These are phyloP conservation scores for Babesia microti DNA, from an alignment of 169 alveolate species.

Conservation along the genomic window DNA sequence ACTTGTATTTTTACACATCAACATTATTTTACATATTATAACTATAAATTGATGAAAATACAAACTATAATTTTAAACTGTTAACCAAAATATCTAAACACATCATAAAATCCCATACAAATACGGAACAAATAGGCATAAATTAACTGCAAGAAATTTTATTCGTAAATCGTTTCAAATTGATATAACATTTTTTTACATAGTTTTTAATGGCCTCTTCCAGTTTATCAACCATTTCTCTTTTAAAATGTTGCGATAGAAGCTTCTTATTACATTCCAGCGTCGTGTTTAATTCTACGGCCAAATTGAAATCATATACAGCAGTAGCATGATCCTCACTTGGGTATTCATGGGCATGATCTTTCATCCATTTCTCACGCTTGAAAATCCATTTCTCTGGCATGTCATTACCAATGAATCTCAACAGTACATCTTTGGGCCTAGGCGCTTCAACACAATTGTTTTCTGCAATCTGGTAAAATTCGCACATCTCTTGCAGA, in stretches of 20 bases:
- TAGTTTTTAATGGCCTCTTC: no score
- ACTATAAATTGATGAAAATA: neutral
- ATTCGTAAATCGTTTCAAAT: neutral
- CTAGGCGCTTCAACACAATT: no score
- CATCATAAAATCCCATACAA: neutral
- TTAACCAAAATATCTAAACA: neutral
- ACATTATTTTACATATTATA: constrained; percentile 3
- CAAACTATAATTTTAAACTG: neutral
- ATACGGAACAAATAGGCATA: neutral
- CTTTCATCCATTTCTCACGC: constrained; percentile 26
- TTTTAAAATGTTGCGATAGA: no score
- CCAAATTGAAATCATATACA: constrained; percentile 25
- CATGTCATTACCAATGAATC: no score
- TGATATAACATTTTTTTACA: no score
- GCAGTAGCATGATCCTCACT: constrained; percentile 19
- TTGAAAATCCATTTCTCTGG: constrained; percentile 28
- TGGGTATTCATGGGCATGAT: constrained; percentile 6
- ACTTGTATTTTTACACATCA: no score
- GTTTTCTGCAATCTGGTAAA: no score
- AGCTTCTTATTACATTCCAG: no score
- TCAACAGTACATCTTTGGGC: no score
- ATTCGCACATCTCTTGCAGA: no score
- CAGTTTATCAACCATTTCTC: no score
- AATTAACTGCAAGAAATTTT: neutral
- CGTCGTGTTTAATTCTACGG: constrained; percentile 37